Evolutionary conservation across 208 protist genomes (phyloP).

Genomic region (Leishmania aethiopica): DNA sequence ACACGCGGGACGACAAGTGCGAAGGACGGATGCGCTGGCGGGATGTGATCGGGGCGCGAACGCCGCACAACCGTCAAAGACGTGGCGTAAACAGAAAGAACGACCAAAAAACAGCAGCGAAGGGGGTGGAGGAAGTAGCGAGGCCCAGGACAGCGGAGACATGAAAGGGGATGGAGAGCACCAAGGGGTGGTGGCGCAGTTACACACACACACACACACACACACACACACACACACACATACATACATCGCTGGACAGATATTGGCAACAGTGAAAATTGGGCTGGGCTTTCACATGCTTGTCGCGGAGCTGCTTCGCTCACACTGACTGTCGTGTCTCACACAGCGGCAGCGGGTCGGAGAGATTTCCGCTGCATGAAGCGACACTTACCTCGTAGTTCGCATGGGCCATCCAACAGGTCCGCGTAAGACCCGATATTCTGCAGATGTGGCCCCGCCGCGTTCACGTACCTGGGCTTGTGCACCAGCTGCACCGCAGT

Average conservation of each 20-base stretch:
- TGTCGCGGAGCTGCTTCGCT: not conserved
- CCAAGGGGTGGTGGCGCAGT: no score
- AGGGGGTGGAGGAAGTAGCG: no score
- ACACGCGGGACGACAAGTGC: not conserved
- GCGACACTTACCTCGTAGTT: not conserved
- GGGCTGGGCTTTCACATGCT: not conserved
- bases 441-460: slow-evolving; percentile 9
- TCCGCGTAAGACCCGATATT: slow-evolving; percentile 7
- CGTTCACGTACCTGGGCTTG: slow-evolving; percentile 7
- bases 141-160: no score
- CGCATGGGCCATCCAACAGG: slow-evolving; percentile 3
- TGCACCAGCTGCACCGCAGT: slow-evolving; percentile 15
- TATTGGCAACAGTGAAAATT: not conserved
- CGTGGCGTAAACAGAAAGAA: not conserved
- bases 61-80: not conserved
- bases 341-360: slow-evolving; percentile 12
- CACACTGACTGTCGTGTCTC: not conserved
- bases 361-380: not conserved
- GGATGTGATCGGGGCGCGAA: not conserved
- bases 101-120: not conserved
- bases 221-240: not conserved
- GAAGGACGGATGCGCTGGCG: not conserved
- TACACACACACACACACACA: not conserved
- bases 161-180: no score
- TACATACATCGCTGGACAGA: not conserved